These are phyloP conservation scores for Diaporthe capsici DNA, from an alignment of 2,329 filamentous ascomycete genomes.

Conservation along the genomic window DNA sequence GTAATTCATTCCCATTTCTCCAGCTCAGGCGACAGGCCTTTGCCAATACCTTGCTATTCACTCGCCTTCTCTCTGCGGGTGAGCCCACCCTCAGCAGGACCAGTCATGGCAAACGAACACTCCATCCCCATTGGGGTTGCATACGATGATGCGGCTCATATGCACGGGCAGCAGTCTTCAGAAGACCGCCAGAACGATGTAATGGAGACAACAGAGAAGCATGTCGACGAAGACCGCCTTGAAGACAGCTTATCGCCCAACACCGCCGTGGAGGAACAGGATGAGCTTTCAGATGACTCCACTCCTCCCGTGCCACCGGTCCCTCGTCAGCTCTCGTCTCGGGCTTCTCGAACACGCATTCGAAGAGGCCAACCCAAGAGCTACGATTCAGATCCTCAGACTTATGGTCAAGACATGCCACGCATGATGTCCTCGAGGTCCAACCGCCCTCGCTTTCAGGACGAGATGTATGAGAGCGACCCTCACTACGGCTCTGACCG, in stretches of 20 bases:
- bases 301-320: conserved; percentile 25
- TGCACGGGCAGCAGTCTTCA: neutral
- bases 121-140: conserved; percentile 23
- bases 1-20: neutral
- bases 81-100: neutral
- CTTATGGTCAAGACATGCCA: conserved; percentile 29
- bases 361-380: conserved; percentile 12
- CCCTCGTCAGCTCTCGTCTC: conserved; percentile 20
- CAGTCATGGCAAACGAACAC: conserved; percentile 27
- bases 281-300: conserved; percentile 38
- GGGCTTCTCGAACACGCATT: conserved; percentile 31
- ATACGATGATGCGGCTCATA: conserved; percentile 17
- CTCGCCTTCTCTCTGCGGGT: neutral
- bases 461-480: conserved; percentile 26
- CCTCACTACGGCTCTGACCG: conserved; percentile 36
- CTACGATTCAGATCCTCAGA: conserved; percentile 33
- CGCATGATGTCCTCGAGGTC: conserved; percentile 17
- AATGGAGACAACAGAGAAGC: conserved; percentile 13
- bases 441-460: conserved; percentile 33
- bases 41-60: neutral
- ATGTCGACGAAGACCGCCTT: conserved; percentile 19
- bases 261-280: conserved; percentile 24
- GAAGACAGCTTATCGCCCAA: conserved; percentile 27
- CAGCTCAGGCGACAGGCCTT: neutral
- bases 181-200: conserved; percentile 23